Base-by-base conservation (phyloP, 2,329 filamentous ascomycete genomes). In the Corinectria fuckeliana region DNA sequence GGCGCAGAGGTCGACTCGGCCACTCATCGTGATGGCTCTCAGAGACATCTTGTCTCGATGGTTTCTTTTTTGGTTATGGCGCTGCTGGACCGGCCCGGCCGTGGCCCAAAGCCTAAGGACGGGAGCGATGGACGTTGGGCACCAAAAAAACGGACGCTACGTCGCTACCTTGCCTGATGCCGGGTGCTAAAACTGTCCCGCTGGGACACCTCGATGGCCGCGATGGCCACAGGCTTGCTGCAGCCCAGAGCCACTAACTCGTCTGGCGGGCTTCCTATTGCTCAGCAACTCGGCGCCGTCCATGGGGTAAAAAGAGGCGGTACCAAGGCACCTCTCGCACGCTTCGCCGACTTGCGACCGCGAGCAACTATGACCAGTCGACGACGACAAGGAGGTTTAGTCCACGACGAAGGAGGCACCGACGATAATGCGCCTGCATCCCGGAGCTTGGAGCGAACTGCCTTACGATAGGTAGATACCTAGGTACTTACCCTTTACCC, bases 111-210 rank as follows among this genome's bases (percentile, higher is more conserved):
- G 59, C 63, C 64, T 52, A 67, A 64, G 48, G 50, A 50, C 49
- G 58, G 61, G 54, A 61, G 50, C 47, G 44, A 58, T 55, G 66
- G 44, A 58, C 58, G 66, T 70, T 70, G 68, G 68, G 68, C 68
- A 70, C 61, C 68, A 70, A 70, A 63, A 70, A 63, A 52, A 62
- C 63, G 60, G 60, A 68, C 65, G 68, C 68, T 70, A 68, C 48
- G 60, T 66, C 65, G 68, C 68, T 70, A 68, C 48, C 48, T 52
- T 56, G 59, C 60, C 59, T 58, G 56, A 60, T 50, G 50, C 59
- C 51, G 47, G 52, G 39, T 56, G 50, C 56, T 61, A 60, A 50
- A 53, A 62, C 52, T 55, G 60, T 54, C 63, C n/a, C 55, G 47
- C 62, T 67, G 60, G 58, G 52, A 54, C 58, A 61, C 54, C 16